phyloP scores from a whole-genome alignment of 129 eudicot species.

The Escallonia herrerae region DNA sequence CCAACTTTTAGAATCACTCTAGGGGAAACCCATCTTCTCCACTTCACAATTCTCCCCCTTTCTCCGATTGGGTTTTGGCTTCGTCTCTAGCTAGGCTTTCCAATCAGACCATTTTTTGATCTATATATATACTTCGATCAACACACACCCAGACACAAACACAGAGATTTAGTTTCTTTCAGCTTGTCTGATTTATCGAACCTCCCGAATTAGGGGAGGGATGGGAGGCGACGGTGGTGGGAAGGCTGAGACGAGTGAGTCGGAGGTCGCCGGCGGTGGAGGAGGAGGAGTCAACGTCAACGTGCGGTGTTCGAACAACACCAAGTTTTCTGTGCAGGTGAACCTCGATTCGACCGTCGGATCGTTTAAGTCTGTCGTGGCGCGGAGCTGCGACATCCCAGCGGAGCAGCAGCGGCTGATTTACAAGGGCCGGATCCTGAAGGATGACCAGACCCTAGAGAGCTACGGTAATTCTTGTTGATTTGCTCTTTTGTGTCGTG shows the following conservation, averaged over 20 bases:
- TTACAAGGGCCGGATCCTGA: constrained; percentile 72
- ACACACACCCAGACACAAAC: not conserved
- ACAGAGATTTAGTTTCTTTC: too few species aligned
- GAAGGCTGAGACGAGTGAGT: constrained; percentile 13
- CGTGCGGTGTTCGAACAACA: constrained; percentile 56
- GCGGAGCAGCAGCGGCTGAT: constrained; percentile 63
- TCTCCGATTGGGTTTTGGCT: not conserved
- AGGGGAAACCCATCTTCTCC: not conserved
- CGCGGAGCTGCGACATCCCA: constrained; percentile 48
- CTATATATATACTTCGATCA: constrained; percentile 13
- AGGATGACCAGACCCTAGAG: constrained; percentile 64
- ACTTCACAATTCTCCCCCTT: not conserved
- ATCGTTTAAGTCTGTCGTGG: constrained; percentile 47
- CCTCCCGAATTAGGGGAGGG: constrained; percentile 4
- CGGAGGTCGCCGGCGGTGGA: constrained; percentile 12
- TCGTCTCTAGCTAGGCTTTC: constrained; percentile 6
- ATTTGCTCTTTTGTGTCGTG: not conserved
- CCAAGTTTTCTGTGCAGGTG: constrained; percentile 51
- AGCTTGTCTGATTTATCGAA: not conserved
- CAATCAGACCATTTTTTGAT: constrained; percentile 15
- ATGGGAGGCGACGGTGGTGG: constrained; percentile 34
- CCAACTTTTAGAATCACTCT: too few species aligned
- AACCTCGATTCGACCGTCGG: constrained; percentile 45
- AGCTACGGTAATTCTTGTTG: constrained; percentile 48
- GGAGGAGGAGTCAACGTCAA: constrained; percentile 39